phyloP scores from a whole-genome alignment of 208 protist species.

The Naegleria fowleri region DNA sequence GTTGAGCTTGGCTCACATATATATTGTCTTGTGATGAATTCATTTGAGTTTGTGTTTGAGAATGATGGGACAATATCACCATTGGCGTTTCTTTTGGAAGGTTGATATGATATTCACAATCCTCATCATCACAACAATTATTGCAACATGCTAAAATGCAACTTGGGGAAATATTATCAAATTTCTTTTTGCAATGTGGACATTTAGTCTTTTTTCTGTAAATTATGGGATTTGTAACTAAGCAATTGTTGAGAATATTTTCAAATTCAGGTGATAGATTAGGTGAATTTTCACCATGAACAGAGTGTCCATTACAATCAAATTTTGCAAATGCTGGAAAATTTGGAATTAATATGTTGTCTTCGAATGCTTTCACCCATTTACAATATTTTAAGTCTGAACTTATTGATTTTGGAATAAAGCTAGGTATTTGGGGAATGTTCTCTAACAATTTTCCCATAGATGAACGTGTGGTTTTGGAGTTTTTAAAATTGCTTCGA shows the following conservation, averaged over 20 bases:
- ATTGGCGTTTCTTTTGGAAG: neutral
- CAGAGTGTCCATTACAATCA: neutral
- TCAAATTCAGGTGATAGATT: neutral
- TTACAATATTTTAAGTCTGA: neutral
- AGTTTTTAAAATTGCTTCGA: neutral
- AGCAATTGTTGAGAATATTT: neutral
- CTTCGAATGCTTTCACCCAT: neutral
- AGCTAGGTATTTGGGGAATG: neutral
- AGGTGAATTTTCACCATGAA: neutral
- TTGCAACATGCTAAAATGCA: neutral
- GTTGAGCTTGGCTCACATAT: too few relatives aligned
- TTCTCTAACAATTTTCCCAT: neutral
- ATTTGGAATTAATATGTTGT: neutral
- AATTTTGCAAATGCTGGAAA: neutral
- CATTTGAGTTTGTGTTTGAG: neutral
- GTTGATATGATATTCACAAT: neutral
- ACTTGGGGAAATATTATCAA: neutral
- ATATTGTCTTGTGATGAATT: too few relatives aligned
- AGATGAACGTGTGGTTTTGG: neutral
- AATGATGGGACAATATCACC: neutral
- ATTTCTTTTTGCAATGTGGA: neutral
- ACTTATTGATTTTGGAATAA: neutral
- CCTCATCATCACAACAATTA: neutral
- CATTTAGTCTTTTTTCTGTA: neutral
- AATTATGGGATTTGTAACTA: neutral